Evolutionary conservation across 768 basidiomycete genomes (phyloP).

Genomic region (Tremella fuciformis): DNA sequence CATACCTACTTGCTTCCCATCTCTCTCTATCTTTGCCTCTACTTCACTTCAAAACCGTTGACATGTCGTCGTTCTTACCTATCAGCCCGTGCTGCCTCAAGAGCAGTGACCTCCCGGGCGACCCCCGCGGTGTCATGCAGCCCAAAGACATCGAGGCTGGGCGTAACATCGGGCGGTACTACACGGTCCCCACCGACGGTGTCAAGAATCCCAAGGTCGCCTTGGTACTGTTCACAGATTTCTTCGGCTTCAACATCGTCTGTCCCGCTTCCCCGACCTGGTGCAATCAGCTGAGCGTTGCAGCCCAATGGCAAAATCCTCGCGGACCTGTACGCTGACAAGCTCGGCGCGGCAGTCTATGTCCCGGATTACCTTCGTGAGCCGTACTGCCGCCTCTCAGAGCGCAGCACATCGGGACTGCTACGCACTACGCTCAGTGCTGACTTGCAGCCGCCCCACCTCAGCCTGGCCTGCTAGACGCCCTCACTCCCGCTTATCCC

Average conservation of each 20-base stretch:
- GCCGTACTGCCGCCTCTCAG: background rate
- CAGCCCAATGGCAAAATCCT: slow-evolving; percentile 39
- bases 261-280: background rate
- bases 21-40: too few species aligned
- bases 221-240: slow-evolving; percentile 29
- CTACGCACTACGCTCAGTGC: too few species aligned
- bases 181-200: slow-evolving; percentile 25
- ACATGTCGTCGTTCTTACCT: slow-evolving; percentile 17
- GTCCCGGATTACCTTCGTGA: slow-evolving; percentile 42
- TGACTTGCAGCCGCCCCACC: slow-evolving; percentile 24
- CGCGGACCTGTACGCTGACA: slow-evolving; percentile 33
- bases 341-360: slow-evolving; percentile 31
- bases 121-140: slow-evolving; percentile 22
- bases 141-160: background rate
- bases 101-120: slow-evolving; percentile 22
- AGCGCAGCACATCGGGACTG: background rate
- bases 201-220: slow-evolving; percentile 18
- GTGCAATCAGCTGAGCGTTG: too few species aligned
- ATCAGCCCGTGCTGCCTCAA: slow-evolving; percentile 30
- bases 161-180: slow-evolving; percentile 25
- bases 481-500: slow-evolving; percentile 22
- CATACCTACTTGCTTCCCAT: too few species aligned
- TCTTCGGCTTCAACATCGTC: slow-evolving; percentile 27
- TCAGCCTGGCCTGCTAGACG: slow-evolving; percentile 14
- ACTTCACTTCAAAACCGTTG: too few species aligned